A percentile compares a stretch with the other conserved stretches of the same genome.
phyloP scores from a whole-genome alignment of 2,329 filamentous ascomycete species.

The Lachnum nothofagi region DNA sequence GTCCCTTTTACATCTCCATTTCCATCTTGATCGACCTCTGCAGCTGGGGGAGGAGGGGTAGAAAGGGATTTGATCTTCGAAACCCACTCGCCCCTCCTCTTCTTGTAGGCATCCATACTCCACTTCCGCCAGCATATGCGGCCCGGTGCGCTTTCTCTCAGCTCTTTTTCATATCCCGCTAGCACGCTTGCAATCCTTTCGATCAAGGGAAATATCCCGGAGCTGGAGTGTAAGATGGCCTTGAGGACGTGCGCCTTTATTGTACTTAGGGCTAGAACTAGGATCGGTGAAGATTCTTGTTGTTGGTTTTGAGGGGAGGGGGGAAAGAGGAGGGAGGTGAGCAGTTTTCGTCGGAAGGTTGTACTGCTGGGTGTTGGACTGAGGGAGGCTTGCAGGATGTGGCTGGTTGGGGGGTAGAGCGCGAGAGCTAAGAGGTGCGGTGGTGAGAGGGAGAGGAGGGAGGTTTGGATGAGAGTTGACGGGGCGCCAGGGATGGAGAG shows the following conservation, averaged over 20 bases:
- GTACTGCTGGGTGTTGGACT: slow-evolving; percentile 47
- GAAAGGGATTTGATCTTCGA: slow-evolving; percentile 45
- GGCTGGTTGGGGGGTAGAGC: slow-evolving; percentile 44
- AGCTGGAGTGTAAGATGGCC: slow-evolving; percentile 47
- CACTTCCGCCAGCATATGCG: slow-evolving; percentile 69
- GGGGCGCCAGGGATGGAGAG: slow-evolving; percentile 67
- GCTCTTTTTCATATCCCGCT: slow-evolving; percentile 49
- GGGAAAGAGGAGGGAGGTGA: slow-evolving; percentile 49
- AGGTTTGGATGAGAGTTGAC: slow-evolving; percentile 65
- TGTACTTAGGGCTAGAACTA: slow-evolving; percentile 46
- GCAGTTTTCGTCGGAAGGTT: slow-evolving; percentile 59
- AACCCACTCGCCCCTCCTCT: slow-evolving; percentile 59
- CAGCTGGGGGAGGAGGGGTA: background rate
- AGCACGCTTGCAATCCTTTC: slow-evolving; percentile 63
- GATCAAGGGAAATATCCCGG: slow-evolving; percentile 56
- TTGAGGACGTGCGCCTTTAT: slow-evolving; percentile 65
- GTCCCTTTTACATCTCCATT: background rate
- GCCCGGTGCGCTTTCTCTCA: slow-evolving; percentile 62
- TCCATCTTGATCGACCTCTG: no score
- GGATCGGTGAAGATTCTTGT: slow-evolving; percentile 1
- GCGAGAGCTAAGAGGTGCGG: slow-evolving; percentile 60
- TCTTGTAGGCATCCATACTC: slow-evolving; percentile 67
- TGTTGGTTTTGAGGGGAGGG: slow-evolving; percentile 3
- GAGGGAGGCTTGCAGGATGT: slow-evolving; percentile 60
- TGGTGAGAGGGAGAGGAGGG: slow-evolving; percentile 55